Evolutionary conservation across 2,329 filamentous ascomycete species (phyloP).

Genomic region (Gliomastix tumulicola): DNA sequence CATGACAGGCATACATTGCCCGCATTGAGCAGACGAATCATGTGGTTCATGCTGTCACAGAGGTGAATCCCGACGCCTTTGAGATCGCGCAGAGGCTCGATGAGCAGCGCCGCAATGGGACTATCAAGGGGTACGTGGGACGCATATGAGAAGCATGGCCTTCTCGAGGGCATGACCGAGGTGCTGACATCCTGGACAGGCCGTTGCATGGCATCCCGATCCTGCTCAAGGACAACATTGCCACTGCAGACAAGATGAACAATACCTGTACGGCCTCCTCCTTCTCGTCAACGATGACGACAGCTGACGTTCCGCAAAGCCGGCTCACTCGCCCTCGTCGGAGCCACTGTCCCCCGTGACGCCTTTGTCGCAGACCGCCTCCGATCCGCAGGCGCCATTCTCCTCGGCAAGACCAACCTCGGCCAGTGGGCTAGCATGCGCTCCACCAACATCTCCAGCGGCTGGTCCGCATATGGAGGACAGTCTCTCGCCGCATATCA

Average conservation of each 20-base stretch:
- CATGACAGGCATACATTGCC: conserved; percentile 11
- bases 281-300: background rate
- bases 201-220: conserved; percentile 61
- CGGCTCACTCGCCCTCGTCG: conserved; percentile 51
- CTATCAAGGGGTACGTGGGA: no score
- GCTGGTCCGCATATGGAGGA: conserved; percentile 58
- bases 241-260: conserved; percentile 52
- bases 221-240: conserved; percentile 60
- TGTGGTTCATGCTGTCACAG: conserved; percentile 19
- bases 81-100: conserved; percentile 19
- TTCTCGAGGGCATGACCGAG: no score
- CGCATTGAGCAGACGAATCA: conserved; percentile 16
- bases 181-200: conserved; percentile 14
- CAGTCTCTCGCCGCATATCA: conserved; percentile 56
- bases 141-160: no score
- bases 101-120: no score
- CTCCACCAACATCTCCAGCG: conserved; percentile 48
- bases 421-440: conserved; percentile 58
- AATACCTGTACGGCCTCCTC: conserved; percentile 29
- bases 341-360: conserved; percentile 47
- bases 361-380: conserved; percentile 52
- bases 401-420: conserved; percentile 58
- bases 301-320: no score
- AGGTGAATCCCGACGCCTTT: conserved; percentile 26
- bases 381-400: conserved; percentile 50